These are phyloP conservation scores for Fusarium agapanthi DNA, from an alignment of 2,329 filamentous ascomycete species.

Conservation along the genomic window DNA sequence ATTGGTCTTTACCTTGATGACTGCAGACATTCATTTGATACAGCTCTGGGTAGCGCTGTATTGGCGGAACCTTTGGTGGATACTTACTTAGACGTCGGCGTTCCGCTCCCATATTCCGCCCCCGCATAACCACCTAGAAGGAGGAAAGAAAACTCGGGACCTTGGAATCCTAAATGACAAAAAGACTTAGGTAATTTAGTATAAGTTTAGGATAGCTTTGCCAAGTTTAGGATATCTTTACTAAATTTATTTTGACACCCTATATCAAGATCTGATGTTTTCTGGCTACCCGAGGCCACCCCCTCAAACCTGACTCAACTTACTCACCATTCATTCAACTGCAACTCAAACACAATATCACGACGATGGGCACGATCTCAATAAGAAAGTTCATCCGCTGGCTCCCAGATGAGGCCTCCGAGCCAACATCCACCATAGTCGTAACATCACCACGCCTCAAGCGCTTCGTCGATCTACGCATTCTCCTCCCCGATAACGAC, in stretches of 20 bases:
- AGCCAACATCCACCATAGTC: constrained; percentile 72
- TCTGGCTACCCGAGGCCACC: no score
- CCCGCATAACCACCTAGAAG: constrained; percentile 8
- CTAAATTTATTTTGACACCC: no score
- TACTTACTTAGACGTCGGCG: not conserved
- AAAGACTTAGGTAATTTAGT: no score
- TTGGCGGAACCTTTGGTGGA: not conserved
- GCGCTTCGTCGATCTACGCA: constrained; percentile 70
- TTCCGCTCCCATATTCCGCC: constrained; percentile 12
- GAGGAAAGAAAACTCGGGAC: no score
- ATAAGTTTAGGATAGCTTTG: no score
- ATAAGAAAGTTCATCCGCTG: constrained; percentile 67
- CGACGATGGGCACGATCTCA: constrained; percentile 58
- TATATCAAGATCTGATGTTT: no score
- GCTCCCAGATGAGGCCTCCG: constrained; percentile 59
- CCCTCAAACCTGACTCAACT: not conserved
- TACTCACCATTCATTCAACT: not conserved
- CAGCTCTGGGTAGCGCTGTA: not conserved
- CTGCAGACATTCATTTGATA: not conserved
- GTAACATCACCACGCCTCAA: constrained; percentile 63
- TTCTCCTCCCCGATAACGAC: constrained; percentile 49
- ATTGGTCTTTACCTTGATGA: not conserved
- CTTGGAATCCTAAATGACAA: no score
- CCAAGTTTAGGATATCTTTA: no score
- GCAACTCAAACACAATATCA: not conserved